Base-by-base conservation (phyloP, 768 basidiomycete genomes). In the Amanita molliuscula region DNA sequence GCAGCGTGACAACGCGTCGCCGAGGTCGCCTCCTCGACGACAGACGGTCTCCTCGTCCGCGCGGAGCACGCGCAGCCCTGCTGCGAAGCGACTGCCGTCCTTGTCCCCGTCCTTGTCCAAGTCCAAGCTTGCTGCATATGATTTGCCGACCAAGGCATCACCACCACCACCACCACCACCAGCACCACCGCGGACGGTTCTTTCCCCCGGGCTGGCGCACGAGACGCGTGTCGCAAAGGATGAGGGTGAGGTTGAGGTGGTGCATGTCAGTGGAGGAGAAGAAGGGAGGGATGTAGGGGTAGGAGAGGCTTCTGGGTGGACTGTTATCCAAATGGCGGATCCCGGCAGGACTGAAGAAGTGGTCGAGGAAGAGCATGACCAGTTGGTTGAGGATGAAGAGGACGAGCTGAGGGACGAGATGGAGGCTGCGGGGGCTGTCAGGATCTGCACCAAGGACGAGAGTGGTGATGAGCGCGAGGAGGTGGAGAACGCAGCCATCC, bases 1-100 rank as follows among this genome's bases (percentile, higher is more conserved):
- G 15, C 48, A 48, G 21, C 48, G 36, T 18, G 21, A 26, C 28
- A 48, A 48, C 10, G 48, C 48, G 18, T 31, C 48, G 4, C 48
- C 37, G 16, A 31, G 8, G 25, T 6, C 28, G 1, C 8, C 23
- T 7, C 28, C 37, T 34, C 26, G 38, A 3, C 9, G 44, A 11
- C 26, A 16, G n/a, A n/a, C 35, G 13, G 16, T 28, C 6, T 35
- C 44, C 1, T 31, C 44, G 15, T 36, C 45, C 7, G 4, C 16
- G 13, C 13, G 33, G 20, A 25, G 18, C 13, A 6, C 20, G 7
- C 11, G 10, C 23, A 47, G 46, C 18, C 46, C 36, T 35, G 46
- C n/a, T 13, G 1, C 6, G 9, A 37, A n/a, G 21, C 23, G 18
- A 35, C 26, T 44, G 6, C 13, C 44, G 8, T 44, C 26, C 7